phyloP scores from a whole-genome alignment of 345 rosid species.

The Lepidium sativum region DNA sequence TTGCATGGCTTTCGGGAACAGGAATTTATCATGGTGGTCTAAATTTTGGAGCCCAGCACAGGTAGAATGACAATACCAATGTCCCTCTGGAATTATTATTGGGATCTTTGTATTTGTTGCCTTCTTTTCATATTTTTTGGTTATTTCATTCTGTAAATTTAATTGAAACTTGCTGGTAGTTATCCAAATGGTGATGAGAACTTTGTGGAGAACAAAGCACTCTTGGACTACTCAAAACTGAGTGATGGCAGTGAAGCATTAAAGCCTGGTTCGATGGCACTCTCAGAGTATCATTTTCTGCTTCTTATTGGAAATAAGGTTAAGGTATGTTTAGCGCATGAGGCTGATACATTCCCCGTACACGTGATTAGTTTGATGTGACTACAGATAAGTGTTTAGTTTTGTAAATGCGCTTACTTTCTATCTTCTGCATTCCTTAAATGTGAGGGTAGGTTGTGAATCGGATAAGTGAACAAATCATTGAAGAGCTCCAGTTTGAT shows the following conservation, averaged over 20 bases:
- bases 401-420: conserved; percentile 14
- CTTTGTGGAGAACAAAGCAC: conserved; percentile 98
- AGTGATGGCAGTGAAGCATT: conserved; percentile 61
- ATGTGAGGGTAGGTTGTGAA: conserved; percentile 67
- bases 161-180: conserved; percentile 37
- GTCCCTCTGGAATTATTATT: neutral
- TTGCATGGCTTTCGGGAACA: conserved; percentile 99
- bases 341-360: neutral
- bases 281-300: conserved; percentile 91
- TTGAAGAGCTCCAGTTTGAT: conserved; percentile 98
- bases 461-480: conserved; percentile 90
- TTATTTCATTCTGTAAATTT: conserved; percentile 4
- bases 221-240: conserved; percentile 69
- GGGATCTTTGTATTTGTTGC: conserved; percentile 16
- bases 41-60: conserved; percentile 91
- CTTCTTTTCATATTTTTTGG: neutral
- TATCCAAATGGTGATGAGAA: conserved; percentile 85
- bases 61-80: conserved; percentile 35
- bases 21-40: conserved; percentile 94
- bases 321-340: conserved; percentile 56
- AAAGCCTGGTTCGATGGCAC: conserved; percentile 86
- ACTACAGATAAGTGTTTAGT: neutral
- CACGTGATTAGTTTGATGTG: neutral
- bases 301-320: conserved; percentile 91
- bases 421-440: conserved; percentile 14